These are phyloP conservation scores for Reticulascus tulasneorum DNA, from an alignment of 2,329 filamentous ascomycete species.

Conservation along the genomic window DNA sequence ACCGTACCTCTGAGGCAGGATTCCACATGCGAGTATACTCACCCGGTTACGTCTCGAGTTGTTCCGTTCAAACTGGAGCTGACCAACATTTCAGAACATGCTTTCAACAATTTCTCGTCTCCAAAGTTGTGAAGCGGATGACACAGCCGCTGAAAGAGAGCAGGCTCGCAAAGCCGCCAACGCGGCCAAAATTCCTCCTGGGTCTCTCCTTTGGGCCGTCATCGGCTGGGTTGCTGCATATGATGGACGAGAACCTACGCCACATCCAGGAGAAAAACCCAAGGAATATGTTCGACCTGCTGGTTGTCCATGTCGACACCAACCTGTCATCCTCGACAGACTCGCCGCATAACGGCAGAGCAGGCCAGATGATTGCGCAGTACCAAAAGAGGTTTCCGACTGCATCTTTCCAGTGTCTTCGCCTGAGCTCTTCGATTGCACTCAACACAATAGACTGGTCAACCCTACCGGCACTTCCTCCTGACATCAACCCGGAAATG, in stretches of 20 bases:
- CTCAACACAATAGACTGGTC: constrained; percentile 52
- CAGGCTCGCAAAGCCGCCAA: constrained; percentile 28
- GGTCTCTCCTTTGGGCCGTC: constrained; percentile 81
- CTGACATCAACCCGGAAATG: constrained; percentile 24
- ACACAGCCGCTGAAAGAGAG: constrained; percentile 47
- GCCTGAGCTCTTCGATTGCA: constrained; percentile 59
- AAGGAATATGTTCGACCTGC: constrained; percentile 63
- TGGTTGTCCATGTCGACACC: constrained; percentile 53
- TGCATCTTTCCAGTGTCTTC: constrained; percentile 58
- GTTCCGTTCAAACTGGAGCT: too few species aligned
- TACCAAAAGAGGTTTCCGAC: constrained; percentile 61
- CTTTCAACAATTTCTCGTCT: constrained; percentile 71
- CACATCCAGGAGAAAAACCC: constrained; percentile 62
- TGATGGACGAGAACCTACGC: constrained; percentile 67
- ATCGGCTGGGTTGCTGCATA: constrained; percentile 71
- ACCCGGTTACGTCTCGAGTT: too few species aligned
- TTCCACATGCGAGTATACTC: constrained; percentile 22
- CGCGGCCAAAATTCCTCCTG: constrained; percentile 57
- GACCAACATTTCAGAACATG: constrained; percentile 45
- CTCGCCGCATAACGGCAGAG: too few species aligned
- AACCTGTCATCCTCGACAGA: constrained; percentile 24
- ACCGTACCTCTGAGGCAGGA: constrained; percentile 18
- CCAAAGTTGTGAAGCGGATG: constrained; percentile 74
- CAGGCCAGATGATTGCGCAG: constrained; percentile 44
- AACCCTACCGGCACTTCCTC: constrained; percentile 29